These are phyloP conservation scores for Silene noctiflora DNA, from an alignment of 179 eudicot species.

Conservation along the genomic window DNA sequence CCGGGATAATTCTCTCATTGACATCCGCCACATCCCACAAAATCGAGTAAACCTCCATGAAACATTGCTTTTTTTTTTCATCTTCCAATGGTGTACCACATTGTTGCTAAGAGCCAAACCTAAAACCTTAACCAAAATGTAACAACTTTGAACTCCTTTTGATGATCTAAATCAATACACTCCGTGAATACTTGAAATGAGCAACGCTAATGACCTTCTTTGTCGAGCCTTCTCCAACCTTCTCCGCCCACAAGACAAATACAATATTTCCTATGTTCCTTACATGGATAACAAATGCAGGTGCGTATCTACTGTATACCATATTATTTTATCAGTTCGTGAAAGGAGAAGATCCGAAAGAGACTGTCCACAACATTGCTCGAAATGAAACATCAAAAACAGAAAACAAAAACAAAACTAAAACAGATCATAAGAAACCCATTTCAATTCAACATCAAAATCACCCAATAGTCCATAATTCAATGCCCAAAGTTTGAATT, in stretches of 20 bases:
- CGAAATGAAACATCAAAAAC: not conserved
- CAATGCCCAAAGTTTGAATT: not conserved
- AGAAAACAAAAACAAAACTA: not conserved
- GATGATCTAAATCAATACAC: not conserved
- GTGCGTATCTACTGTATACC: too few relatives aligned
- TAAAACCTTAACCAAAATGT: not conserved
- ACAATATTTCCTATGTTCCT: too few relatives aligned
- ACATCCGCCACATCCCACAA: not conserved
- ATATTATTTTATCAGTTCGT: too few relatives aligned
- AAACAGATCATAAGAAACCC: not conserved
- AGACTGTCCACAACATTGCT: too few relatives aligned
- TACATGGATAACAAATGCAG: too few relatives aligned
- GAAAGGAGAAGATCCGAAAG: too few relatives aligned
- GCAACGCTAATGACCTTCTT: too few relatives aligned
- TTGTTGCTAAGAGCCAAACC: not conserved
- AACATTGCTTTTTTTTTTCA: not conserved
- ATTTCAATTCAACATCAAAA: not conserved
- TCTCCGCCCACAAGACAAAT: too few relatives aligned
- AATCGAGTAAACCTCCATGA: not conserved
- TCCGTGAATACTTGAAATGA: not conserved
- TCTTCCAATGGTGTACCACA: not conserved
- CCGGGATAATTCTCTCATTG: not conserved
- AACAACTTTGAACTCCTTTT: not conserved
- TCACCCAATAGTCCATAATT: not conserved
- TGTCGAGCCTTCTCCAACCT: too few relatives aligned